Conservation (phyloP, 169 alveolate species). For the Cyclospora cayetanensis region DNA sequence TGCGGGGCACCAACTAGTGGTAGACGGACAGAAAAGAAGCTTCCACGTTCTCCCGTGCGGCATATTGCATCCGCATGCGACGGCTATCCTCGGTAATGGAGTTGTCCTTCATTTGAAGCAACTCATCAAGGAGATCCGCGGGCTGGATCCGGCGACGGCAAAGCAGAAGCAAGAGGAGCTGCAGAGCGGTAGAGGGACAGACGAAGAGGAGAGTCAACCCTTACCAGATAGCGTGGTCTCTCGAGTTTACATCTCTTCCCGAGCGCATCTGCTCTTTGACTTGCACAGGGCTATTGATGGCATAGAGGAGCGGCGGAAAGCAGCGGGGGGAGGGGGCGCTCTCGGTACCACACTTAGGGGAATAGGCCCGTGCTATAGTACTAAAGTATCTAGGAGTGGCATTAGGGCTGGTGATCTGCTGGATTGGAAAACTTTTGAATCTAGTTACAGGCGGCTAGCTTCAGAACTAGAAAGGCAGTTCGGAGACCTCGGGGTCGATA, state of each 20-base stretch:
- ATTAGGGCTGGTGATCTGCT: background rate
- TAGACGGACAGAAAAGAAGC: constrained; percentile 86
- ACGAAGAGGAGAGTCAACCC: background rate
- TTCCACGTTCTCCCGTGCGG: constrained; percentile 96
- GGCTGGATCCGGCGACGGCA: background rate
- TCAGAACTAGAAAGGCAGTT: background rate
- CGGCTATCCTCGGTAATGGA: constrained; percentile 93
- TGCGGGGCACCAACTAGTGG: constrained; percentile 62
- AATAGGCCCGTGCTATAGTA: constrained; percentile 95
- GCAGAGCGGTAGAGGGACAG: background rate
- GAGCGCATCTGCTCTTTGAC: constrained; percentile 92
- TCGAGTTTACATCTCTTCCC: constrained; percentile 87
- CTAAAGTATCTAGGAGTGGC: constrained; percentile 87
- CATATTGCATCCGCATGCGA: constrained; percentile 80
- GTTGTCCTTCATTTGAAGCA: constrained; percentile 81
- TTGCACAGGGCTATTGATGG: constrained; percentile 77
- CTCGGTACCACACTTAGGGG: constrained; percentile 97
- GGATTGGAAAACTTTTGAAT: background rate
- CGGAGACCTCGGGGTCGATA: background rate
- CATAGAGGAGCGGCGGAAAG: constrained; percentile 72
- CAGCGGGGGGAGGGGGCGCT: constrained; percentile 27
- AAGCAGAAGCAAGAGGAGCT: background rate
- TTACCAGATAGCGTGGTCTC: background rate
- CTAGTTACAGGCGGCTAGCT: background rate
- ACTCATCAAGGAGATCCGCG: background rate